phyloP scores from a whole-genome alignment of 2,329 filamentous ascomycete species.

The Colletotrichum endophyticum region DNA sequence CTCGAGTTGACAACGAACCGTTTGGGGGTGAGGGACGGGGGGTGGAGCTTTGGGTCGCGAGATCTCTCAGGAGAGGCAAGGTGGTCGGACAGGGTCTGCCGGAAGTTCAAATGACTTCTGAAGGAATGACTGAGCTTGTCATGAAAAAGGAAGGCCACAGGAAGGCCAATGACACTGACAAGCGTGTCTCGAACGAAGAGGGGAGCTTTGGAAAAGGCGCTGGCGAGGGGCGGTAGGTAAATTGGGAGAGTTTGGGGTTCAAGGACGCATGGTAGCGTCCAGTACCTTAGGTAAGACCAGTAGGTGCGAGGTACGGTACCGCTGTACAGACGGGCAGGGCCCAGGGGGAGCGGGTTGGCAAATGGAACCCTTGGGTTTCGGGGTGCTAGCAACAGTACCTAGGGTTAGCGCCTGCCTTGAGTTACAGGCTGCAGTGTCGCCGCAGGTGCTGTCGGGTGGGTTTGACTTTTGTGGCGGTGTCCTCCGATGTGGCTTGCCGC shows the following conservation, averaged over 20 bases:
- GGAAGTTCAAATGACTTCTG: constrained; percentile 22
- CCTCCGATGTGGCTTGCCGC: neutral
- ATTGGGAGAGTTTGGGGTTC: constrained; percentile 23
- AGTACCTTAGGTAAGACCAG: neutral
- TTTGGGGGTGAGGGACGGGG: constrained; percentile 1
- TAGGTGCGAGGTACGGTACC: constrained; percentile 20
- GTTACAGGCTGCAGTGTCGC: neutral
- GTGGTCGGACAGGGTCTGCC: constrained; percentile 5
- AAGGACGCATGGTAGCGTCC: constrained; percentile 2
- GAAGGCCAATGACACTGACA: constrained; percentile 20
- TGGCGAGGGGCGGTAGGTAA: constrained; percentile 19
- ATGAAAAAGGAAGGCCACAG: constrained; percentile 20
- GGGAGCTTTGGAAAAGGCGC: constrained; percentile 15
- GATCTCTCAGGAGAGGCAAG: constrained; percentile 20
- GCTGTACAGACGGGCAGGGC: constrained; percentile 10
- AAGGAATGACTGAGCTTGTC: constrained; percentile 24
- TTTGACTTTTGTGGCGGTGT: constrained; percentile 17
- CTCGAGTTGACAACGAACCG: constrained; percentile 15
- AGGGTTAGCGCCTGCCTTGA: constrained; percentile 18
- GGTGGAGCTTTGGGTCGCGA: constrained; percentile 22
- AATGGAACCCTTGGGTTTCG: constrained; percentile 20
- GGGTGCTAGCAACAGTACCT: constrained; percentile 9
- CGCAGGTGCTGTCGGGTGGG: neutral
- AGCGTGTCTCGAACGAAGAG: constrained; percentile 21
- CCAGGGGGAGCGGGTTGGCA: constrained; percentile 11